Base-by-base conservation (phyloP, 192 early-diverging fungal species). In the Backusella westeae region DNA sequence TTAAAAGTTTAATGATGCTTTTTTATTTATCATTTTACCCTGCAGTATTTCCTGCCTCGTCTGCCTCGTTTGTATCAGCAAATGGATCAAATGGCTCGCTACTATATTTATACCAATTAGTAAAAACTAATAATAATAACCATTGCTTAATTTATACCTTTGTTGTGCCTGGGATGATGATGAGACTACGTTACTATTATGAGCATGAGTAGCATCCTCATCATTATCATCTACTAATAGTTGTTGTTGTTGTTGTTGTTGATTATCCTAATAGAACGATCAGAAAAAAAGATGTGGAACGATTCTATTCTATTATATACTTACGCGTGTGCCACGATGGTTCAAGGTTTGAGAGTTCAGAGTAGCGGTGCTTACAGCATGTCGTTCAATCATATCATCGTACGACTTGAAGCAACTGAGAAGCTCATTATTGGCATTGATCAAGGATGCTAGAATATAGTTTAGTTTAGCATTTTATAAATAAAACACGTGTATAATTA, bases 321-420 rank as follows among this genome's bases (percentile, higher is more conserved):
- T 10, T 63, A 63, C 56, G 56, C 56, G 56, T 63, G 56, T 63
- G 56, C 23, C 23, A 29, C 56, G 56, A 63, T 63, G 56, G 21
- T 83, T 73, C n/a, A 74, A 66, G 15, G 67, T 14, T 35, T 77
- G 77, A 23, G 88, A 89, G 19, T 80, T 84, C 44, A 78, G 78
- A 6, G 84, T 88, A 9, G 86, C 87, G 35, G 71, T 67, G 66
- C 63, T 78, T 23, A 89, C n/a, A 17, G 83, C 82, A 35, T 82
- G 77, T 44, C 80, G 81, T 71, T 89, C 88, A 78, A 89, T 75
- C 88, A 88, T 88, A 59, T 89, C 87, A 39, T 88, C 85, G 52
- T 89, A 89, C 0, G 87, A 79, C 34, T 87, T 88, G 71, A 89
- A 89, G 12, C 84, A 74, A 44, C 83, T 86, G 2, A 88, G 71